Conservation (phyloP, 2,329 filamentous ascomycete genomes). For the Penicillium palitans region DNA sequence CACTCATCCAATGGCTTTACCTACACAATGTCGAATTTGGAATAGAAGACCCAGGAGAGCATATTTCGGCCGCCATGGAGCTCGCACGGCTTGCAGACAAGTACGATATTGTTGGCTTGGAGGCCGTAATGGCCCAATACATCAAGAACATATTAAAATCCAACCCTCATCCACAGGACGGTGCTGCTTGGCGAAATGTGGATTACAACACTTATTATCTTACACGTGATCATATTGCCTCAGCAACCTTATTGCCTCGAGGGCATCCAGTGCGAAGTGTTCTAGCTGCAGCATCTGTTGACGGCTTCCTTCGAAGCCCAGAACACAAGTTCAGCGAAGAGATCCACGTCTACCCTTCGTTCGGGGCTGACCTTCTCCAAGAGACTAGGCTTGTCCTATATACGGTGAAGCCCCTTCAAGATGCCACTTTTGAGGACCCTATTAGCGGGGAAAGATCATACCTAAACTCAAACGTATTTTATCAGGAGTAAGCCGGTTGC, state of each 20-base stretch:
- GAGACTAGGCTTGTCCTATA: slow-evolving; percentile 4
- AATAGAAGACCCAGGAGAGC: slow-evolving; percentile 2
- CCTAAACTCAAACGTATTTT: too few species aligned
- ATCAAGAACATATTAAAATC: slow-evolving; percentile 7
- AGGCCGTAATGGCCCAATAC: slow-evolving; percentile 4
- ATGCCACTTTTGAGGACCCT: slow-evolving; percentile 6
- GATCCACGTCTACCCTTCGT: slow-evolving; percentile 1
- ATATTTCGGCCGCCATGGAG: slow-evolving; percentile 18
- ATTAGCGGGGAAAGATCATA: neutral
- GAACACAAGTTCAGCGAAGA: slow-evolving; percentile 9
- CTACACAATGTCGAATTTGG: slow-evolving; percentile 5
- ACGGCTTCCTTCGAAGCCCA: neutral
- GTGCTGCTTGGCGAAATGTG: neutral
- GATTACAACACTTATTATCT: slow-evolving; percentile 10
- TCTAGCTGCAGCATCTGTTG: slow-evolving; percentile 9
- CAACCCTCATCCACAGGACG: slow-evolving; percentile 1
- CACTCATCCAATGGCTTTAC: slow-evolving; percentile 22
- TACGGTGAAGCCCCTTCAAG: neutral
- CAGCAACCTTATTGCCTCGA: slow-evolving; percentile 8
- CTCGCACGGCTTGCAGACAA: slow-evolving; percentile 16
- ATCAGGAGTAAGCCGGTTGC: too few species aligned
- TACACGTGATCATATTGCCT: slow-evolving; percentile 2
- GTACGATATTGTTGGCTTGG: slow-evolving; percentile 9
- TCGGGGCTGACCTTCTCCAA: slow-evolving; percentile 13
- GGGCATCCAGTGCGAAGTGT: slow-evolving; percentile 8